phyloP scores from a whole-genome alignment of 225 moss, liverwort and hornwort genomes.

The Sphagnum tenellum region DNA sequence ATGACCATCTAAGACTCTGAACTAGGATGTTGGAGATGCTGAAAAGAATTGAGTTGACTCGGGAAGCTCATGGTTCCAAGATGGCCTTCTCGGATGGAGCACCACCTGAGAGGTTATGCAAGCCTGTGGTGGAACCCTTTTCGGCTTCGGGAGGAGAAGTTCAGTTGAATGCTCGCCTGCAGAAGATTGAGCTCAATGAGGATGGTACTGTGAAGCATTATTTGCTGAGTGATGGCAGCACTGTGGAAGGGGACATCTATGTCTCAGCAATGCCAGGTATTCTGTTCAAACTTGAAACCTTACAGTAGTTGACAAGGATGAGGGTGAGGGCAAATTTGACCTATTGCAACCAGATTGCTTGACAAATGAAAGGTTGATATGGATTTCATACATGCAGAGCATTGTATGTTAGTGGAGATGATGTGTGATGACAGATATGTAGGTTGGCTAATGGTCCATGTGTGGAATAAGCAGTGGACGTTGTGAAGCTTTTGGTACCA shows the following conservation, averaged over 20 bases:
- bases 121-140: conserved; percentile 87
- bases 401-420: too few relatives aligned
- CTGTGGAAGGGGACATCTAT: conserved; percentile 86
- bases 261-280: conserved; percentile 97
- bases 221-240: conserved; percentile 54
- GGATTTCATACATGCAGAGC: too few relatives aligned
- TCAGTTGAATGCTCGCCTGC: conserved; percentile 64
- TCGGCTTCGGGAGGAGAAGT: conserved; percentile 65
- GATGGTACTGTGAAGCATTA: conserved; percentile 85
- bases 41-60: not conserved
- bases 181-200: conserved; percentile 72
- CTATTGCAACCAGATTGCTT: too few relatives aligned
- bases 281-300: not conserved
- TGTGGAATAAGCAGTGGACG: conserved; percentile 49
- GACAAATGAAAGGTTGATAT: too few relatives aligned
- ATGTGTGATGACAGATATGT: too few relatives aligned
- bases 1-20: too few relatives aligned
- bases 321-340: not conserved
- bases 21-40: too few relatives aligned
- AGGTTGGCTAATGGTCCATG: too few relatives aligned
- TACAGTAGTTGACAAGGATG: not conserved
- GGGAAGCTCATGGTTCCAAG: conserved; percentile 95
- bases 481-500: conserved; percentile 71
- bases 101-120: conserved; percentile 85
- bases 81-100: conserved; percentile 97